These are phyloP conservation scores for Venturia aucupariae DNA, from an alignment of 2,329 filamentous ascomycete species.

Conservation along the genomic window DNA sequence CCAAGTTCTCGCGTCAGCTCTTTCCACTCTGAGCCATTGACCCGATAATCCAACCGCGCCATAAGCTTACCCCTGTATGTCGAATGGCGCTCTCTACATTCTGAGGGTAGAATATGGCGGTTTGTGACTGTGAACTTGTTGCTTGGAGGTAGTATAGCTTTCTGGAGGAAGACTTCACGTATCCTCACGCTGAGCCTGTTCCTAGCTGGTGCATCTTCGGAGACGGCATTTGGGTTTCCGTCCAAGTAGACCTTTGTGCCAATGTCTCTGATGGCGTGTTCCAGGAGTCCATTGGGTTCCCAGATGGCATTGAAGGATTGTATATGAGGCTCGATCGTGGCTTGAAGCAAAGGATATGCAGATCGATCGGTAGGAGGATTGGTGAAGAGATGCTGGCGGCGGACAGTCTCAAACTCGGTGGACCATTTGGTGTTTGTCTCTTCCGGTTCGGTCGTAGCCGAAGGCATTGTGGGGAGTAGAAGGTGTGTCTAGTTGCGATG, in stretches of 20 bases:
- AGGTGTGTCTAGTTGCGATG: conserved; percentile 1
- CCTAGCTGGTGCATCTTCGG: conserved; percentile 46
- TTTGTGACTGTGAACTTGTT: conserved; percentile 74
- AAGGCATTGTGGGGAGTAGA: conserved; percentile 5
- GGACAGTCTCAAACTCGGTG: conserved; percentile 74
- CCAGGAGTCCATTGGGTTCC: conserved; percentile 60
- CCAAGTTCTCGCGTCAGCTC: conserved; percentile 81
- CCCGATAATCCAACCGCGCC: conserved; percentile 70
- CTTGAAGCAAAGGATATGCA: conserved; percentile 78
- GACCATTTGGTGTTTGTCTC: conserved; percentile 48
- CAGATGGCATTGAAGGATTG: conserved; percentile 94
- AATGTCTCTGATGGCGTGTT: conserved; percentile 76
- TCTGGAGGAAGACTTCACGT: conserved; percentile 74
- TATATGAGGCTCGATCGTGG: conserved; percentile 83
- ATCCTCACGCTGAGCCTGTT: conserved; percentile 73
- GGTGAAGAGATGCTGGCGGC: conserved; percentile 79
- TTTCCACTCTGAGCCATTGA: conserved; percentile 79
- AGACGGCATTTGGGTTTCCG: conserved; percentile 48
- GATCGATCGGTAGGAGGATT: conserved; percentile 80
- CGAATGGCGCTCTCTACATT: conserved; percentile 87
- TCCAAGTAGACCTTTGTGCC: conserved; percentile 83
- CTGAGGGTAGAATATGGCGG: conserved; percentile 79
- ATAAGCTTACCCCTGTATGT: conserved; percentile 84
- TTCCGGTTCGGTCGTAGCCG: conserved; percentile 16
- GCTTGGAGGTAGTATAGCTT: conserved; percentile 64